Conservation (phyloP, 2,329 filamentous ascomycete genomes). For the Aspergillus candidus region DNA sequence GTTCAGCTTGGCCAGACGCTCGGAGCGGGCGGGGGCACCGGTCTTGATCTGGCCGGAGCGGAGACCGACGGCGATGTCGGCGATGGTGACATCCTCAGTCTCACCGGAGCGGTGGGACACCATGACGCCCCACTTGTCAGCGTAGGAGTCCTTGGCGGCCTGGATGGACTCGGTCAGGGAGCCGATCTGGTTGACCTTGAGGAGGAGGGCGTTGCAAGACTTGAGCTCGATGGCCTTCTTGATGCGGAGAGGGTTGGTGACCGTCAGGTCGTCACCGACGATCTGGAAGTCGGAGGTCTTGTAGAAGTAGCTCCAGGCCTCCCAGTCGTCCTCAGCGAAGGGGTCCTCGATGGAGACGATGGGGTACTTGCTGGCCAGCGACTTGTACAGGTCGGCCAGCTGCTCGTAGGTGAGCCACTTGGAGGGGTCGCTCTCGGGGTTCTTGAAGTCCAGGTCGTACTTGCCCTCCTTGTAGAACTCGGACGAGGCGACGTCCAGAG, state of each 20-base stretch:
- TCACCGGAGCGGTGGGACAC: slow-evolving; percentile 98
- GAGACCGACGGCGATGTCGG: slow-evolving; percentile 95
- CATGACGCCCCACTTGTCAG: slow-evolving; percentile 97
- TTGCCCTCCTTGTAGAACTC: slow-evolving; percentile 99
- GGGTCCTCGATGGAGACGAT: slow-evolving; percentile 99
- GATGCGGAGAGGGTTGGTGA: slow-evolving; percentile 98
- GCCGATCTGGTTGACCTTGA: slow-evolving; percentile 99
- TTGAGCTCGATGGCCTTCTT: slow-evolving; percentile 99
- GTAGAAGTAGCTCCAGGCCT: slow-evolving; percentile 99
- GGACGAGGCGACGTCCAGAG: slow-evolving; percentile 98
- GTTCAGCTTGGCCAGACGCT: slow-evolving; percentile 99
- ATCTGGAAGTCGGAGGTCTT: slow-evolving; percentile 98
- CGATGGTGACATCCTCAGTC: slow-evolving; percentile 99
- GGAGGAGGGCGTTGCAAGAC: slow-evolving; percentile 94
- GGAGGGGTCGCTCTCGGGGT: slow-evolving; percentile 87
- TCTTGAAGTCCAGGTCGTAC: slow-evolving; percentile 99
- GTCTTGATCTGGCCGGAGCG: slow-evolving; percentile 98
- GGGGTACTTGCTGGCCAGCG: slow-evolving; percentile 87
- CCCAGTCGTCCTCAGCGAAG: slow-evolving; percentile 99
- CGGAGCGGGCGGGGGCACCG: slow-evolving; percentile 88
- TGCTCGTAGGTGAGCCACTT: slow-evolving; percentile 99
- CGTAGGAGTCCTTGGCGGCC: slow-evolving; percentile 97
- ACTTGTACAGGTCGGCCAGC: slow-evolving; percentile 85
- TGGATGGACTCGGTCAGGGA: slow-evolving; percentile 98
- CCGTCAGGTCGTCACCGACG: slow-evolving; percentile 95